Base-by-base conservation (phyloP, 2,329 filamentous ascomycete species). In the Colletotrichum sp. region DNA sequence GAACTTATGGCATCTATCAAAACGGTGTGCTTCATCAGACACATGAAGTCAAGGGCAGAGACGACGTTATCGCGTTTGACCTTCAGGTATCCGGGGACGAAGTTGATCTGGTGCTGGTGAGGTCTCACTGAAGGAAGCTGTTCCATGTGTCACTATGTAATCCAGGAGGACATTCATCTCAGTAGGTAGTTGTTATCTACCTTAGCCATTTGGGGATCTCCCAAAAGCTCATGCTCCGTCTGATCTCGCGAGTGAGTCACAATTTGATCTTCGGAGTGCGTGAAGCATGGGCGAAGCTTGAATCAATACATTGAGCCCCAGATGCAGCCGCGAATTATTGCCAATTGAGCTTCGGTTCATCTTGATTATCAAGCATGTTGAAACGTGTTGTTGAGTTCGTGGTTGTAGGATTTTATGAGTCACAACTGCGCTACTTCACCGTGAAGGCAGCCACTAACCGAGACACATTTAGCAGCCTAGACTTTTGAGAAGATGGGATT, bases 61-160 rank as follows among this genome's bases (percentile, higher is more conserved):
- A 16, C 6, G 55, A n/a, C 1, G 13, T 4, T 3, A 12, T 69
- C 4, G 2, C 6, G 9, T 0, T 69, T n/a, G 67, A 61, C 2
- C 14, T 70, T 26, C 34, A 70, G 18, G 68, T 61, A 16, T 13
- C 24, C 8, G 68, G 68, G 30, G 57, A 61, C 1, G 68, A 70
- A 1, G 30, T 69, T 24, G 34, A 69, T 12, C 4, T 69, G 13
- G 52, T 60, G 1, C 2, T 69, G 12, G 6, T 48, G 28, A 60
- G 21, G 7, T 16, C n/a, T 30, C 16, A 39, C 5, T 60, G 57
- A 28, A 16, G 16, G 18, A 12, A 18, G 55, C 7, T 14, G 7
- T 12, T n/a, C 18, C 3, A 6, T 48, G 1, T n/a, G 3, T n/a
- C 39, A 48, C 9, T 48, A 3, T 4, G 0, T 48, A 5, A 0